Base-by-base conservation (phyloP, 768 basidiomycete species). In the Boletus rubroflammeus region DNA sequence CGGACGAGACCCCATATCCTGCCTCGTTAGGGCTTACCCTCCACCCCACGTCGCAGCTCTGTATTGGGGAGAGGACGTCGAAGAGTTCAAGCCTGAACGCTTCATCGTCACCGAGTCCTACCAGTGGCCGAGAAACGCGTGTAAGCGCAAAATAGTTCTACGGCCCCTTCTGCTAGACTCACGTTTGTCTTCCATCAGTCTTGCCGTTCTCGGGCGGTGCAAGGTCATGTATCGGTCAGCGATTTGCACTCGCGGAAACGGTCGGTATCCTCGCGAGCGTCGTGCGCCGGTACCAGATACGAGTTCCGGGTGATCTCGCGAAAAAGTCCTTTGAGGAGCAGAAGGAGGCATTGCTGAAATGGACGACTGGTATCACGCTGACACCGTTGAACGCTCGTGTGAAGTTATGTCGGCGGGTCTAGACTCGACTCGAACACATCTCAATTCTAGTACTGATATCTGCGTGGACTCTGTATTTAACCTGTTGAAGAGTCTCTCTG, bases 111-210 rank as follows among this genome's bases (percentile, higher is more conserved):
- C 77, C 0, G 72, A 72, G 6, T 65, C 71, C 1, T 81, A 81
- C 51, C 70, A 71, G 29, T 82, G 79, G 79, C 80, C 79, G 14
- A 74, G 80, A 23, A 72, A 80, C 51, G 79, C 77, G 14, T 80
- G 78, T 78, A 52, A 42, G 78, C 43, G 21, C 13, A 5, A 3
- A 3, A 17, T 15, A 6, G 10, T 21, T 32, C 2, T 8, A 47
- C 11, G 34, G 28, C 3, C 3, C 6, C 23, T 17, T 32, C 19
- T 19, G 10, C 26, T 35, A 14, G 19, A 38, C 40, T 40, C 47
- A 40, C 29, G 23, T 23, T 35, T 41, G 21, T 29, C 13, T 15
- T 21, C 10, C 8, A n/a, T n/a, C 35, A 76, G 77, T 76, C 61
- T 29, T 77, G 26, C 73, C 77, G 0, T 82, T 82, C 61, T 75